Percentiles rank a stretch among this genome's conserved stretches.
phyloP scores from a whole-genome alignment of 441 rosid species.

The Viola pubescens region DNA sequence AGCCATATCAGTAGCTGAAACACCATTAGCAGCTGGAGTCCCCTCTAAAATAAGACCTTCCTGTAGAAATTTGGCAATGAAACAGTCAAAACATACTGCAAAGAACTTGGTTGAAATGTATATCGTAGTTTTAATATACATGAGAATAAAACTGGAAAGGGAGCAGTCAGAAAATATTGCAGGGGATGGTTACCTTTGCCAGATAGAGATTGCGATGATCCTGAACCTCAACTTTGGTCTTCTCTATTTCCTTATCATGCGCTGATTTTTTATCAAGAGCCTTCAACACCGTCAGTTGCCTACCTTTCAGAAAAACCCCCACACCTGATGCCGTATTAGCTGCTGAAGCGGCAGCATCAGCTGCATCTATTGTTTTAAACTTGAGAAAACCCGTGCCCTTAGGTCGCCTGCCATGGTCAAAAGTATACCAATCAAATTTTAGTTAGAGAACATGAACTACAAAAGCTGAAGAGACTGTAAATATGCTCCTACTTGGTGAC shows the following conservation, averaged over 20 bases:
- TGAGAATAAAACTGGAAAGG: background rate
- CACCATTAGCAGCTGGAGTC: slow-evolving; percentile 82
- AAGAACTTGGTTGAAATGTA: background rate
- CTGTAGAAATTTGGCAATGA: slow-evolving; percentile 30
- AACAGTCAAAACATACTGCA: slow-evolving; percentile 5
- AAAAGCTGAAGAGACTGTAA: slow-evolving; percentile 12
- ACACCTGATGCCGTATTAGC: slow-evolving; percentile 52
- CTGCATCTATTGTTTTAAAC: slow-evolving; percentile 67
- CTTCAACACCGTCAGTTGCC: slow-evolving; percentile 63
- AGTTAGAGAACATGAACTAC: slow-evolving; percentile 8
- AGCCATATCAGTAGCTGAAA: slow-evolving; percentile 70
- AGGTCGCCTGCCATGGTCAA: slow-evolving; percentile 61
- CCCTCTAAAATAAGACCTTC: slow-evolving; percentile 90
- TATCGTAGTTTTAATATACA: no score
- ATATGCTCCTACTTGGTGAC: slow-evolving; percentile 65
- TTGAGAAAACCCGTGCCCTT: slow-evolving; percentile 87
- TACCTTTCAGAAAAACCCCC: slow-evolving; percentile 73
- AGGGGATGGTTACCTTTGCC: slow-evolving; percentile 52
- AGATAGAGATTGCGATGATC: slow-evolving; percentile 82
- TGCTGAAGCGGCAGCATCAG: slow-evolving; percentile 64
- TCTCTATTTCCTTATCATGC: slow-evolving; percentile 57
- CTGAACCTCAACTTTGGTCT: slow-evolving; percentile 53
- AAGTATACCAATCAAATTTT: slow-evolving; percentile 9
- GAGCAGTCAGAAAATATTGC: slow-evolving; percentile 1
- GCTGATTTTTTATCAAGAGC: slow-evolving; percentile 85